These are phyloP conservation scores for Phylloporus rhodoxanthus DNA, from an alignment of 768 basidiomycete species.

Conservation along the genomic window DNA sequence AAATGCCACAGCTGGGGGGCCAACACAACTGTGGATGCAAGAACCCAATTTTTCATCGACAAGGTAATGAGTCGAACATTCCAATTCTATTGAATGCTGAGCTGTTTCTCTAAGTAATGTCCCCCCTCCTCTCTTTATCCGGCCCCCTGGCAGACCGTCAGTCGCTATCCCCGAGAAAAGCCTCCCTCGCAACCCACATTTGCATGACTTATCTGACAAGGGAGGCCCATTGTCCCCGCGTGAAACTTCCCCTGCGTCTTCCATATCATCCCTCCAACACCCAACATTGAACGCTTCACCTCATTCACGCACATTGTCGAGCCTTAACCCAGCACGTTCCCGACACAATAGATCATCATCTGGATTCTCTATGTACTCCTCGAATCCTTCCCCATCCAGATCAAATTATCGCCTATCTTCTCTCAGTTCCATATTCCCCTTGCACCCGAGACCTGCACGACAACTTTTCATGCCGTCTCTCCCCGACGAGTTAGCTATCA, in stretches of 20 bases:
- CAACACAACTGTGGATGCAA: conserved; percentile 5
- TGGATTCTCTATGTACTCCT: conserved; percentile 36
- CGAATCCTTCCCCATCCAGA: conserved; percentile 10
- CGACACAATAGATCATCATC: conserved; percentile 32
- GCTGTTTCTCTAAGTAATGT: background rate
- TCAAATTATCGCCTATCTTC: conserved; percentile 9
- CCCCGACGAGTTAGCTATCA: conserved; percentile 64
- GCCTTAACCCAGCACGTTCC: conserved; percentile 16
- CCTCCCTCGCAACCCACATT: conserved; percentile 33
- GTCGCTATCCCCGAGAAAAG: conserved; percentile 52
- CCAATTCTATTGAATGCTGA: background rate
- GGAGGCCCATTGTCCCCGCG: conserved; percentile 34
- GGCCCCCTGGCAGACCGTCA: conserved; percentile 37
- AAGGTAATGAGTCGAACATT: conserved; percentile 10
- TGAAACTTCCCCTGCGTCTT: conserved; percentile 37
- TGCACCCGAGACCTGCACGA: conserved; percentile 48
- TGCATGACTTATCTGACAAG: conserved; percentile 39
- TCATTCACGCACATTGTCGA: conserved; percentile 13
- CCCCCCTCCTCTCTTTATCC: conserved; percentile 33
- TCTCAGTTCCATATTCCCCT: conserved; percentile 22
- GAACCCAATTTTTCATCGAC: background rate
- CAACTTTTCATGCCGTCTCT: conserved; percentile 65
- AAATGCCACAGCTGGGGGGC: conserved; percentile 27
- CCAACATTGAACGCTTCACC: conserved; percentile 7
- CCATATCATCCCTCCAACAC: conserved; percentile 29